phyloP scores from a whole-genome alignment of 2,329 filamentous ascomycete genomes.

The Penicillium nordicum region DNA sequence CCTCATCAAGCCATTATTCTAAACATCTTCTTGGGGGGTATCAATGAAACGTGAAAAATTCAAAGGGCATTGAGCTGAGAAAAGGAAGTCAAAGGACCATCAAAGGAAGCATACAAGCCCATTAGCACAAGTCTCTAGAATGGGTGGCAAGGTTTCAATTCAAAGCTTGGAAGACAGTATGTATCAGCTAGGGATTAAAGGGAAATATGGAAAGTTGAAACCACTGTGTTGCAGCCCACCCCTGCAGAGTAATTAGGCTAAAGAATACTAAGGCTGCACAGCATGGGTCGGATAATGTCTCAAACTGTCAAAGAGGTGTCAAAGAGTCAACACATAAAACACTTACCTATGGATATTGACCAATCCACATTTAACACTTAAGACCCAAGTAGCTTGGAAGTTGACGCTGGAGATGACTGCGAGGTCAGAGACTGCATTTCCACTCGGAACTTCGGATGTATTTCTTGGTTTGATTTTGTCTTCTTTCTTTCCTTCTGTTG shows the following conservation, averaged over 20 bases:
- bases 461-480: neutral
- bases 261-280: neutral
- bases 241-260: neutral
- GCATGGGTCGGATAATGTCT: neutral
- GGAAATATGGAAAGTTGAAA: neutral
- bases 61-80: neutral
- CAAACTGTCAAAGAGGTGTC: neutral
- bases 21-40: neutral
- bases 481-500: neutral
- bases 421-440: too few species aligned
- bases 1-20: neutral
- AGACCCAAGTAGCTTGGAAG: too few species aligned
- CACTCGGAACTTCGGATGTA: too few species aligned
- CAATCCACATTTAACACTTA: too few species aligned
- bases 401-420: too few species aligned
- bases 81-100: neutral
- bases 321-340: neutral
- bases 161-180: neutral
- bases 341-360: neutral
- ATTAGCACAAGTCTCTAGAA: neutral
- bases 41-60: neutral
- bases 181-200: neutral
- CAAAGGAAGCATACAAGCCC: neutral
- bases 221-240: neutral
- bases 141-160: neutral